Base-by-base conservation (phyloP, 2,329 filamentous ascomycete genomes). In the Trichophyton verrucosum region DNA sequence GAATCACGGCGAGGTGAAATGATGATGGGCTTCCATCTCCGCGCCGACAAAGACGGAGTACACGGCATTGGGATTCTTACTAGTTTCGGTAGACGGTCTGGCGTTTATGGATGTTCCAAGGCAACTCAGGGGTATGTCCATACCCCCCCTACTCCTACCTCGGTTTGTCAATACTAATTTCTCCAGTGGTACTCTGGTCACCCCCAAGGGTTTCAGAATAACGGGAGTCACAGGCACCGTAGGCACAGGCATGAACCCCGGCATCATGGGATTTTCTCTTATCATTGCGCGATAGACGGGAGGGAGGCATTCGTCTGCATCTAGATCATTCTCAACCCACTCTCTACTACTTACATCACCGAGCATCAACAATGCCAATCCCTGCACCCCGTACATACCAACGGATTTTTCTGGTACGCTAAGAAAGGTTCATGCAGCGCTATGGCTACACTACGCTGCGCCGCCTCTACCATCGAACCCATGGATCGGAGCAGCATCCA, bases 11-110 rank as follows among this genome's bases (percentile, higher is more conserved):
- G 86, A 60, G 91, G 91, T 60, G 94, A 99, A 75, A 87, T 88
- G 64, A 79, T 99, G 51, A 84, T 90, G 62, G 94, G 94, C 7
- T 96, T 99, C 49, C 24, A 55, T 27, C 72, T 82, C 87, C 67
- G 78, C 97, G 58, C 81, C 13, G 91, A 65, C 85, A 87, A 57
- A 91, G 89, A 22, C 94, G 88, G 84, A 17, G 53, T 97, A 65
- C 90, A 96, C 71, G 92, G 86, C 11, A 81, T 97, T 59, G 90
- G 96, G 71, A 86, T 97, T 64, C 77, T 96, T 73, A 97, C 94
- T 1, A 96, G 86, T 68, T 76, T 89, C 63, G 91, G 91, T n/a
- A 83, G 91, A 67, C 88, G 86, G 72, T 96, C 92, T 38, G 84
- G 86, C 60, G 76, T 95, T 63, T 97, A 86, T 78, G 94, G 94